Base-by-base conservation (phyloP, 108 stramenopile species). In the Skeletonema potamos region DNA sequence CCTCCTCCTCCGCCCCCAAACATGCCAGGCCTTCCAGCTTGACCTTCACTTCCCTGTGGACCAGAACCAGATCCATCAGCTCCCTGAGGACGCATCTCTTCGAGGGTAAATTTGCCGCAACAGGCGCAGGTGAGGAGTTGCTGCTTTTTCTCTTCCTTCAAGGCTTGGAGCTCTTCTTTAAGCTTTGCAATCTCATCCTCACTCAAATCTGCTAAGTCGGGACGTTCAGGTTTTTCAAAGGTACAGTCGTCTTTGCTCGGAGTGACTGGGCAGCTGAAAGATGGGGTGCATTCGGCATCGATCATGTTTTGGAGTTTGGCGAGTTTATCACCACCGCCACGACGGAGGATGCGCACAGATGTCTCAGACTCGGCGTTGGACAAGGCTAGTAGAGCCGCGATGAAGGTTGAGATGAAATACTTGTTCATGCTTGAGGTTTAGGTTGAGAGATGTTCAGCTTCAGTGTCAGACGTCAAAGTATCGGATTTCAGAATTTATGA, bases 261-360 rank as follows among this genome's bases (percentile, higher is more conserved):
- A 4, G 6, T 24, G 0, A 1, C 48, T 6, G 48, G 48, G 48
- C 48, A 51, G 4, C 17, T 46, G 6, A 51, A 51, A 20, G 20
- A 0, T 3, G 18, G 20, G n/a, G 6, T 22, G 18, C 48, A 18
- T 6, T 22, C 6, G 22, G 18, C 22, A 24, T 51, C 48, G 22
- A 51, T 51, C 48, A 51, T 22, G 6, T 51, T 51, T 51, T 51
- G 48, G 48, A 51, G 48, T 9, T 51, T 51, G 48, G 48, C 48
- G 1, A 51, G 18, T 20, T 22, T 51, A 24, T 24, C 15, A 15
- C 39, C 39, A 15, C 39, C 36, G 18, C 48, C 48, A 6, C 48
- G 48, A 6, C 7, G 20, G 20, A 51, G 48, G 22, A 9, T 51
- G 22, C 48, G 48, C 22, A 20, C n/a, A 20, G 48, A 51, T 0